Base-by-base conservation (phyloP, 2,329 filamentous ascomycete genomes). In the Helotiales sp. region DNA sequence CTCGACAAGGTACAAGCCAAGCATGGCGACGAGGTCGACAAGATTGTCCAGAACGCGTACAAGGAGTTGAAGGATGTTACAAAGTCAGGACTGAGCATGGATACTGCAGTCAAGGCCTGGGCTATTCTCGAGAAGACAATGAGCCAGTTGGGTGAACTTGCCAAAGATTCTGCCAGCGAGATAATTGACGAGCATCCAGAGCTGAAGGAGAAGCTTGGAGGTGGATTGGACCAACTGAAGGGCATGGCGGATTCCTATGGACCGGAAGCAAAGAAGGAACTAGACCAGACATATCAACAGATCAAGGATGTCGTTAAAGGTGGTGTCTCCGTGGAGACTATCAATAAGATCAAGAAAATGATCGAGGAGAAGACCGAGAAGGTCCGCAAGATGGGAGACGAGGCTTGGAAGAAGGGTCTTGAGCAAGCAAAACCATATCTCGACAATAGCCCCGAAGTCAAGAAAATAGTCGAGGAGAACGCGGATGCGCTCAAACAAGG, bases 401-500 rank as follows among this genome's bases (percentile, higher is more conserved):
- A 93, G 78, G 87, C 88, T 0, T 93, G 89, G 89, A 82, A 88
- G 71, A 90, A 92, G 81, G 89, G 87, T 0, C 75, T 91, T 55
- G 88, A 93, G 79, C 83, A 92, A 78, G 88, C 87, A 40, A 88
- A 91, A 81, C 90, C 91, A 0, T 86, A 88, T 67, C 83, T 93
- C 0, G 90, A 93, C 72, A 93, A 93, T 83, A 91, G 87, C 78
- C 90, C 91, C n/a, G 82, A 91, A 80, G 80, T 92, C 66, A 93
- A 92, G 82, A 83, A 92, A 78, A 77, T 93, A 0, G 76, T 93
- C 1, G 89, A 92, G 81, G 82, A 91, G 75, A 93, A 94, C 78
- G 83, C 85, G 55, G 88, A 91, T 64, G 79, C 84, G 0, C 79
- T 94, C 58, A 92, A 91, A 81, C 80, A 87, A 69, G 90, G 90